These are phyloP conservation scores for Penicillium crustosum DNA, from an alignment of 2,329 filamentous ascomycete genomes.

Conservation along the genomic window DNA sequence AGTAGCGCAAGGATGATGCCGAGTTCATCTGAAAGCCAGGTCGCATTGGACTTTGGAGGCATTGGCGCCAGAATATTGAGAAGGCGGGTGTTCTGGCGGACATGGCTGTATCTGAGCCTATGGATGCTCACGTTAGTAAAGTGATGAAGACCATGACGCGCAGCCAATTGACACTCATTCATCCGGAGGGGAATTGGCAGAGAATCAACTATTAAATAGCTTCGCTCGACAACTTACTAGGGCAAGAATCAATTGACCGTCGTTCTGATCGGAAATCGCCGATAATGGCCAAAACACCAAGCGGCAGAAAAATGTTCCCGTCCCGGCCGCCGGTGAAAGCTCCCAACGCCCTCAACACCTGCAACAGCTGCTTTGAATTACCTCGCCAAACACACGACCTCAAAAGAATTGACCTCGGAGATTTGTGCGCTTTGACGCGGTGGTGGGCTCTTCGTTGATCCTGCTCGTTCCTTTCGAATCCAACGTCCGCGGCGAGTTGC, in stretches of 20 bases:
- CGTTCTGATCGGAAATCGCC: slow-evolving; percentile 27
- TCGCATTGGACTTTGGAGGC: slow-evolving; percentile 19
- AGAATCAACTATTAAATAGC: neutral
- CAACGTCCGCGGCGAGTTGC: slow-evolving; percentile 23
- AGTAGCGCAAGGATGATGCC: slow-evolving; percentile 29
- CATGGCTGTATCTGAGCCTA: slow-evolving; percentile 27
- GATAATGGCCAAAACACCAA: slow-evolving; percentile 19
- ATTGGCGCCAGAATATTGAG: slow-evolving; percentile 30
- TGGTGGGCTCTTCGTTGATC: slow-evolving; percentile 30
- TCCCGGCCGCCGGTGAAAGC: slow-evolving; percentile 41
- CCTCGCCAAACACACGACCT: slow-evolving; percentile 12
- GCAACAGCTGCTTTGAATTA: slow-evolving; percentile 13
- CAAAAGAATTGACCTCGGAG: slow-evolving; percentile 14
- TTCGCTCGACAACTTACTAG: slow-evolving; percentile 15
- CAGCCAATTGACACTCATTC: neutral
- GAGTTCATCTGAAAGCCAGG: slow-evolving; percentile 15
- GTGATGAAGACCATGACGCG: neutral
- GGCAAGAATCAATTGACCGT: slow-evolving; percentile 17
- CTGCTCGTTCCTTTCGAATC: slow-evolving; percentile 23
- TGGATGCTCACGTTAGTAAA: slow-evolving; percentile 15
- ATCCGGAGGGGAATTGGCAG: neutral
- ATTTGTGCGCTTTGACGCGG: slow-evolving; percentile 23
- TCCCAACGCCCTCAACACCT: slow-evolving; percentile 41
- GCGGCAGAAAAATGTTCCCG: slow-evolving; percentile 45
- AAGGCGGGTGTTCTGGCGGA: slow-evolving; percentile 32